These are phyloP conservation scores for Mycena olivaceomarginata DNA, from an alignment of 768 basidiomycete genomes.

Conservation along the genomic window DNA sequence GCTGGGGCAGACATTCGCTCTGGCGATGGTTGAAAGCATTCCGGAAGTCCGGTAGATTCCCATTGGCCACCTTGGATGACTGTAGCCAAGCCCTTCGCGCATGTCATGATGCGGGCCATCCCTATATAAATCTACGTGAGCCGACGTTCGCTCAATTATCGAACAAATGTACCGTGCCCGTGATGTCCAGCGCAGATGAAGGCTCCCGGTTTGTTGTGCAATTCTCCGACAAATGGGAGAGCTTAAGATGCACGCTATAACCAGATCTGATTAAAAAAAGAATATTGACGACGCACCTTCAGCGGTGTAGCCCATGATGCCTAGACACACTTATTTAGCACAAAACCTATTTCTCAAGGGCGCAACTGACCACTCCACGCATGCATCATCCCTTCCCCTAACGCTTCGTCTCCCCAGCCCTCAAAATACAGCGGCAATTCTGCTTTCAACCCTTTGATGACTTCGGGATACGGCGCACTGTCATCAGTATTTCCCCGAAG, in stretches of 20 bases:
- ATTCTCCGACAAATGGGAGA: constrained; percentile 49
- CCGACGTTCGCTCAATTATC: too few relatives aligned
- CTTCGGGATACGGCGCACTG: constrained; percentile 42
- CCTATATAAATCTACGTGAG: constrained; percentile 6
- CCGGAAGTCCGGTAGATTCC: constrained; percentile 51
- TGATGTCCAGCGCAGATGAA: too few relatives aligned
- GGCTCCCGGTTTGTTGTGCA: constrained; percentile 46
- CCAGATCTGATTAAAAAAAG: too few relatives aligned
- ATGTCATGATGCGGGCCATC: constrained; percentile 45
- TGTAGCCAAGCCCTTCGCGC: constrained; percentile 48
- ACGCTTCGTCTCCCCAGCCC: constrained; percentile 47
- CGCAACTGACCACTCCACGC: constrained; percentile 24
- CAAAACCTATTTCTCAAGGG: too few relatives aligned
- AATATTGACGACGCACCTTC: constrained; percentile 14
- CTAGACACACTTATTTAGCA: neutral
- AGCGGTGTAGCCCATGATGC: constrained; percentile 48
- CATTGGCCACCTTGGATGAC: constrained; percentile 49
- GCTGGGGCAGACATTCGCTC: neutral
- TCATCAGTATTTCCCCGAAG: constrained; percentile 45
- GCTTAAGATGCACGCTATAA: neutral
- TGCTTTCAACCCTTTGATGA: constrained; percentile 47
- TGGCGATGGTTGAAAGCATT: constrained; percentile 50
- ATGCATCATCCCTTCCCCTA: constrained; percentile 46
- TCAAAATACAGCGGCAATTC: constrained; percentile 47
- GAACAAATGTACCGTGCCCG: constrained; percentile 43